Conservation (phyloP, 176 grass and related monocot species). For the Phoenix dactylifera region DNA sequence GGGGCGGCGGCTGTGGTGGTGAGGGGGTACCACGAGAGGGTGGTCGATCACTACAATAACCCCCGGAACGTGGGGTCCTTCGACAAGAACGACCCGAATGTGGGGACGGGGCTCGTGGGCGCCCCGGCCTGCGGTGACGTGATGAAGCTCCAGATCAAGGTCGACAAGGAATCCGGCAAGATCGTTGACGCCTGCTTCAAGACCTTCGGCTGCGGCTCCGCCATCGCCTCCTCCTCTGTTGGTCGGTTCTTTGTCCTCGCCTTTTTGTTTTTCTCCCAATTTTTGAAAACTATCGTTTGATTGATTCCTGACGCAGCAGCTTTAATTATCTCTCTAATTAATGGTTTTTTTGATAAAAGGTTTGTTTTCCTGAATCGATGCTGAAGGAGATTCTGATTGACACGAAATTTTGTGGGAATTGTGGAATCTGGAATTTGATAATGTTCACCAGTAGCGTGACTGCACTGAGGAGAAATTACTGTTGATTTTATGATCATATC, state of each 20-base stretch:
- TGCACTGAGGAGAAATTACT: too few species aligned
- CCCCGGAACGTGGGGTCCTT: slow-evolving; percentile 86
- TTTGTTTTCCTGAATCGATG: too few species aligned
- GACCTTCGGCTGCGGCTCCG: slow-evolving; percentile 88
- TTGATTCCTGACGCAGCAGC: too few species aligned
- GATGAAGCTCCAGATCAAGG: slow-evolving; percentile 95
- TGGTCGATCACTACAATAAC: slow-evolving; percentile 90
- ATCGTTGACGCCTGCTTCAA: slow-evolving; percentile 92
- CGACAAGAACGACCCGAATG: slow-evolving; percentile 65
- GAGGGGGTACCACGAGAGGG: slow-evolving; percentile 76
- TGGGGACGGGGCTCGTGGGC: slow-evolving; percentile 80
- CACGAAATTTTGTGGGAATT: too few species aligned
- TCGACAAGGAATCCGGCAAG: slow-evolving; percentile 53
- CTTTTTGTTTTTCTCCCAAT: not conserved
- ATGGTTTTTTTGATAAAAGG: too few species aligned
- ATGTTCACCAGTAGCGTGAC: too few species aligned
- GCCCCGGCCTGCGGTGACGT: slow-evolving; percentile 92
- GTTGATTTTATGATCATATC: too few species aligned
- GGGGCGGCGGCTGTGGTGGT: not conserved
- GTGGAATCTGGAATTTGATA: too few species aligned
- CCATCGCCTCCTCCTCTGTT: slow-evolving; percentile 86
- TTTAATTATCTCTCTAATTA: too few species aligned
- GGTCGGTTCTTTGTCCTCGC: slow-evolving; percentile 22
- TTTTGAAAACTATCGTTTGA: not conserved
- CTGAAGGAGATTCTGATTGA: too few species aligned